phyloP scores from a whole-genome alignment of 306 rosid genomes.

The Medicago lupulina region DNA sequence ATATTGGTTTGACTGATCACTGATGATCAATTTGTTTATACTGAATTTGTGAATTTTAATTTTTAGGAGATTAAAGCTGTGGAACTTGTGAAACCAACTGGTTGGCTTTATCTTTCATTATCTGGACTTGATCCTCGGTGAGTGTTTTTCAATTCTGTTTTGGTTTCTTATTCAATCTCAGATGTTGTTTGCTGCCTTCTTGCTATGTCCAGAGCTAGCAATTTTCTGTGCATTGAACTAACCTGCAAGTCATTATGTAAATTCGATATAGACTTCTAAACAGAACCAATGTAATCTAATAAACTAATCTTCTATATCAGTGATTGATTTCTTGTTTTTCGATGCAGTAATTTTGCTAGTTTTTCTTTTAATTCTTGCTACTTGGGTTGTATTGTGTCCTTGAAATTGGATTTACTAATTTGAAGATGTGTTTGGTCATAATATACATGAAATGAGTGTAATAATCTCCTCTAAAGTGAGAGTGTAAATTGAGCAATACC shows the following conservation, averaged over 20 bases:
- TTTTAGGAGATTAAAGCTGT: slow-evolving; percentile 82
- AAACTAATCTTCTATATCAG: background rate
- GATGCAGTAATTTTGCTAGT: background rate
- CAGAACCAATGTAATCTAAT: background rate
- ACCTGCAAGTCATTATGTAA: background rate
- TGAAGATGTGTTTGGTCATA: background rate
- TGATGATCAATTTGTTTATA: slow-evolving; percentile 21
- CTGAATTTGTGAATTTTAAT: slow-evolving; percentile 33
- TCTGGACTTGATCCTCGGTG: slow-evolving; percentile 91
- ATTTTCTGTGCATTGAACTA: background rate
- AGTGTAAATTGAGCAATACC: background rate
- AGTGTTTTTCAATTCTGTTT: slow-evolving; percentile 1
- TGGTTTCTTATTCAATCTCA: background rate
- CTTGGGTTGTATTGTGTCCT: background rate
- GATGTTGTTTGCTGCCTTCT: background rate
- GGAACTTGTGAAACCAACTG: slow-evolving; percentile 86
- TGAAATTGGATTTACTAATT: background rate
- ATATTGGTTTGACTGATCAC: slow-evolving; percentile 1
- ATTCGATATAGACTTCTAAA: background rate
- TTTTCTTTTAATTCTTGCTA: background rate
- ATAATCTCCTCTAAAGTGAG: background rate
- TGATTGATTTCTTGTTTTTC: background rate
- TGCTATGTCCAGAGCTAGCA: background rate
- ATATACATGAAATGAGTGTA: background rate
- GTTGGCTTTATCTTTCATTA: slow-evolving; percentile 86